Conservation (phyloP, 1,139 yeast species). For the Scheffersomyces stambukii region DNA sequence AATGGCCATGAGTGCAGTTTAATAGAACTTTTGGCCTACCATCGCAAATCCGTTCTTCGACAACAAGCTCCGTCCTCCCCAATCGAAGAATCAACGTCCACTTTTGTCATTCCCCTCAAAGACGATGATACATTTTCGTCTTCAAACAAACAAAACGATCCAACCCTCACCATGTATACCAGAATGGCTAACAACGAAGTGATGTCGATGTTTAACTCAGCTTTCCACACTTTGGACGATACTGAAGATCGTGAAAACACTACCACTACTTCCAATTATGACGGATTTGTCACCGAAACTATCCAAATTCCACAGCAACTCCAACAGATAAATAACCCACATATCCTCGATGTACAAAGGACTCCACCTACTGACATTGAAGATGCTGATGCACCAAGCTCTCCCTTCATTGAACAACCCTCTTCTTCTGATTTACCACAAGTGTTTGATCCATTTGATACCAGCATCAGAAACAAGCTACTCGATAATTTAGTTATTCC, state of each 20-base stretch:
- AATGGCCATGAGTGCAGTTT: conserved; percentile 43
- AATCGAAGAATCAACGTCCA: too few relatives aligned
- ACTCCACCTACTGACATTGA: conserved; percentile 34
- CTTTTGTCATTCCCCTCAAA: conserved; percentile 33
- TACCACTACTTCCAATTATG: conserved; percentile 33
- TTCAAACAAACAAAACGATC: conserved; percentile 53
- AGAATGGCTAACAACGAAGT: conserved; percentile 76
- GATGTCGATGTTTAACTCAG: conserved; percentile 70
- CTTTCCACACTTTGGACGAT: conserved; percentile 30
- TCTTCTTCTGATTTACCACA: conserved; percentile 5
- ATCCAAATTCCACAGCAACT: conserved; percentile 15
- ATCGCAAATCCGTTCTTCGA: too few relatives aligned
- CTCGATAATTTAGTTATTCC: conserved; percentile 24
- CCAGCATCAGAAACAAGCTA: conserved; percentile 17
- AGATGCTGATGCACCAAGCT: conserved; percentile 27
- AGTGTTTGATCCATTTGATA: conserved; percentile 18
- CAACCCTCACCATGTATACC: conserved; percentile 77
- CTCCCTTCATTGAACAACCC: conserved; percentile 48
- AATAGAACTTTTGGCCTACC: conserved; percentile 55
- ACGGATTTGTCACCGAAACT: conserved; percentile 54
- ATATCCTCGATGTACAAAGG: conserved; percentile 3
- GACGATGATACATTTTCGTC: conserved; percentile 16
- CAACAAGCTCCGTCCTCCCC: too few relatives aligned
- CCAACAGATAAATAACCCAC: conserved; percentile 5
- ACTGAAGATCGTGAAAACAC: conserved; percentile 23